Conservation (phyloP, 108 stramenopile genomes). For the Cylindrotheca fusiformis region DNA sequence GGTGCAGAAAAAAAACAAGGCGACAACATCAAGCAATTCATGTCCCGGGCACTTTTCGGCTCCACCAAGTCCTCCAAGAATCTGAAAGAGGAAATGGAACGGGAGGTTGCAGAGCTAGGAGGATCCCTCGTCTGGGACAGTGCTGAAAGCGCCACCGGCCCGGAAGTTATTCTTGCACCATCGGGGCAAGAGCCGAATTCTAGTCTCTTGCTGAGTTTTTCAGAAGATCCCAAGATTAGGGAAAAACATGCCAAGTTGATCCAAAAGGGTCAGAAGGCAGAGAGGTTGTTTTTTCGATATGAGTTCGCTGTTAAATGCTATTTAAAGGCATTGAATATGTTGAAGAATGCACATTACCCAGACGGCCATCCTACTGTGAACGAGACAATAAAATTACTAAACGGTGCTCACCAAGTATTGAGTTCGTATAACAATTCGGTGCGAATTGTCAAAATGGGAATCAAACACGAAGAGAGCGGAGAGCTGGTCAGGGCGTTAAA, state of each 20-base stretch:
- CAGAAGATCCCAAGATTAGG: slow-evolving; percentile 43
- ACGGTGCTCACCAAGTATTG: slow-evolving; percentile 73
- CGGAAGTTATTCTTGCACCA: slow-evolving; percentile 28
- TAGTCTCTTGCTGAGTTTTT: slow-evolving; percentile 28
- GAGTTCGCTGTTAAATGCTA: slow-evolving; percentile 75
- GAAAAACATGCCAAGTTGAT: slow-evolving; percentile 39
- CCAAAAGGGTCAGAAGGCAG: slow-evolving; percentile 51
- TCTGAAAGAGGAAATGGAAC: slow-evolving; percentile 33
- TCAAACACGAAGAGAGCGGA: slow-evolving; percentile 64
- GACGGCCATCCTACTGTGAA: slow-evolving; percentile 52
- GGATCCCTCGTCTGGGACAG: slow-evolving; percentile 47
- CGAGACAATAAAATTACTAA: slow-evolving; percentile 48
- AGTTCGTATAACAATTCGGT: slow-evolving; percentile 61
- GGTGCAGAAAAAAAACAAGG: slow-evolving; percentile 1
- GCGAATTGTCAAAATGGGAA: slow-evolving; percentile 83
- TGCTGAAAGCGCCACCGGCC: slow-evolving; percentile 28
- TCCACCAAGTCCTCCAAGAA: slow-evolving; percentile 22
- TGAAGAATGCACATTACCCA: slow-evolving; percentile 47
- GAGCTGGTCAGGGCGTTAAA: slow-evolving; percentile 66
- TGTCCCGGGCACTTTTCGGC: slow-evolving; percentile 40
- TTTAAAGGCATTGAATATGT: slow-evolving; percentile 52
- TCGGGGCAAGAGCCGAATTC: slow-evolving; percentile 1
- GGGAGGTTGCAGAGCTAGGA: slow-evolving; percentile 29
- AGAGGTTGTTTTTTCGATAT: slow-evolving; percentile 63
- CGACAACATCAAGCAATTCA: slow-evolving; percentile 42